Conservation (phyloP, 2,329 filamentous ascomycete species). For the Botrytis squamosa region DNA sequence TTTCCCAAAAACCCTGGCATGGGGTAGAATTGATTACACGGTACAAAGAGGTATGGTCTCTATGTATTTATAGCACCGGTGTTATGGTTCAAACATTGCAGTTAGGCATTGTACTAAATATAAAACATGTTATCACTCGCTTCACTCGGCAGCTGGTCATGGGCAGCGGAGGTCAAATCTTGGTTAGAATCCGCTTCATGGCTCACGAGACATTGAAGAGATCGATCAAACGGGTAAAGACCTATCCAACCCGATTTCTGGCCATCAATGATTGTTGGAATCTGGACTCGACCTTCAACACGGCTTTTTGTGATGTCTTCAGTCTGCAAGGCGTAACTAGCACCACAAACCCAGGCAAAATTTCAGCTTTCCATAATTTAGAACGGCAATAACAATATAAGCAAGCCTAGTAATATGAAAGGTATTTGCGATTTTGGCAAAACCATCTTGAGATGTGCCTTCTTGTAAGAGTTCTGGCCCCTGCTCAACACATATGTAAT, state of each 20-base stretch:
- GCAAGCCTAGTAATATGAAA: neutral
- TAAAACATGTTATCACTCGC: neutral
- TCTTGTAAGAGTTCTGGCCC: too few species aligned
- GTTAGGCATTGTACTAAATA: neutral
- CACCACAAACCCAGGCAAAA: rapidly evolving
- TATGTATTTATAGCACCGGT: neutral
- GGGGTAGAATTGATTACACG: neutral
- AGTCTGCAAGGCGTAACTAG: neutral
- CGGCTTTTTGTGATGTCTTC: neutral
- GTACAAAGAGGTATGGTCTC: neutral
- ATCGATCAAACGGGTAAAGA: neutral
- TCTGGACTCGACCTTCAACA: neutral
- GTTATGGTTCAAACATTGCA: neutral
- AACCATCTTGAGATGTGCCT: neutral
- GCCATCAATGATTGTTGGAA: too few species aligned
- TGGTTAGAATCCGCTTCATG: neutral
- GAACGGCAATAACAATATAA: neutral
- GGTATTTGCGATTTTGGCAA: neutral
- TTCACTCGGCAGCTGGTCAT: neutral
- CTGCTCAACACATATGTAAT: too few species aligned
- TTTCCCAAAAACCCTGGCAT: neutral
- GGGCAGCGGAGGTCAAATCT: neutral
- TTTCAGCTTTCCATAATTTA: neutral
- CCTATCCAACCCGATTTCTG: neutral
- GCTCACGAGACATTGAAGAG: neutral